Evolutionary conservation across 2,329 filamentous ascomycete species (phyloP).

Genomic region (Neofusicoccum umdonicola): DNA sequence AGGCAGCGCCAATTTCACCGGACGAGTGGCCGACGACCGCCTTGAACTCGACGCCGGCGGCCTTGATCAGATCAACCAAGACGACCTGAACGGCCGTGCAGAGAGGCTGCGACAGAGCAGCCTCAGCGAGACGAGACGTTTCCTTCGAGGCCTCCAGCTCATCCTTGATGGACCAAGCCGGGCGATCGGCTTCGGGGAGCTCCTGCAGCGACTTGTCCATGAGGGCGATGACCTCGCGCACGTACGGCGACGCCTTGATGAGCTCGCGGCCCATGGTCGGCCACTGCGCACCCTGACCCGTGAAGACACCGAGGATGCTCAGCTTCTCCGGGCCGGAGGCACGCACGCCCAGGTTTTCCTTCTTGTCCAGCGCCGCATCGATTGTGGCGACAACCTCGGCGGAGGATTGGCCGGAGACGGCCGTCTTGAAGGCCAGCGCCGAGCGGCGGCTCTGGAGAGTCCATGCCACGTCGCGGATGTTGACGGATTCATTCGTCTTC

Average conservation of each 20-base stretch:
- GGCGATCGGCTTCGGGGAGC: conserved; percentile 18
- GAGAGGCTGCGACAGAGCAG: conserved; percentile 25
- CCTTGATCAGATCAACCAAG: conserved; percentile 25
- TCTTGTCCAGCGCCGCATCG: neutral
- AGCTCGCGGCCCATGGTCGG: conserved; percentile 41
- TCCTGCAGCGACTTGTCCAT: conserved; percentile 23
- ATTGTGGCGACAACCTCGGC: neutral
- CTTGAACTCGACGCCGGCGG: conserved; percentile 25
- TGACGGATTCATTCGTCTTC: neutral
- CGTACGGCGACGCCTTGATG: conserved; percentile 21
- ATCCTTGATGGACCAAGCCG: conserved; percentile 20
- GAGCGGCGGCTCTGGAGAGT: conserved; percentile 21
- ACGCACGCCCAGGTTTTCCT: neutral
- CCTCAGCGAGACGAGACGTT: conserved; percentile 21
- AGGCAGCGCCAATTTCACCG: conserved; percentile 32
- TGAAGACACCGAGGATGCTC: conserved; percentile 36
- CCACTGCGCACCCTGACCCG: conserved; percentile 46
- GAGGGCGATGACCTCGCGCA: conserved; percentile 20
- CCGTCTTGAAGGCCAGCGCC: conserved; percentile 7
- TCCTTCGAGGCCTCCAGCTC: conserved; percentile 25
- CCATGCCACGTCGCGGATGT: conserved; percentile 20
- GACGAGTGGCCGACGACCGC: conserved; percentile 30
- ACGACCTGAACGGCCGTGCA: conserved; percentile 29
- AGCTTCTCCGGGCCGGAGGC: neutral
- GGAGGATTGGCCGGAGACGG: neutral